These are phyloP conservation scores for Fraxinus angustifolia DNA, from an alignment of 305 asterid species.

Conservation along the genomic window DNA sequence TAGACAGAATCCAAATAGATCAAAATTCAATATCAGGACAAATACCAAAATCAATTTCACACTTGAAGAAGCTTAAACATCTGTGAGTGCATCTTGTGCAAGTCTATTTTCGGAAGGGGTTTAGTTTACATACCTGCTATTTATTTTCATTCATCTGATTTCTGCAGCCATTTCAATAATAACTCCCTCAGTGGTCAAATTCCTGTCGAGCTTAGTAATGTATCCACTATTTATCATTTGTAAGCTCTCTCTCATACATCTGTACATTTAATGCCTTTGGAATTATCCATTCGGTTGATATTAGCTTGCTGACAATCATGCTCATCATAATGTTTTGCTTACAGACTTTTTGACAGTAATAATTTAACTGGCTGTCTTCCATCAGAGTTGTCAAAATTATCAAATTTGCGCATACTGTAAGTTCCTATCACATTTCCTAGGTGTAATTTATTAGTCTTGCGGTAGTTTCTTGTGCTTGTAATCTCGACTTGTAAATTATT, in stretches of 20 bases:
- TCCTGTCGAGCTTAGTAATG: constrained; percentile 36
- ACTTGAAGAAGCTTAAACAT: constrained; percentile 34
- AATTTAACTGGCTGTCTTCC: constrained; percentile 47
- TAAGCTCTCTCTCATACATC: constrained; percentile 20
- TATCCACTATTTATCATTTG: constrained; percentile 41
- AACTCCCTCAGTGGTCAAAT: constrained; percentile 51
- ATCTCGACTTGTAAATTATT: not conserved
- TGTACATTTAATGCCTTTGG: not conserved
- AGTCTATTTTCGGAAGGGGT: not conserved
- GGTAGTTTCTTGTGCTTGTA: not conserved
- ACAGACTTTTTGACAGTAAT: constrained; percentile 49
- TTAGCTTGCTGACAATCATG: not conserved
- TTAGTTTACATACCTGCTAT: not conserved
- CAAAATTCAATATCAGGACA: constrained; percentile 45
- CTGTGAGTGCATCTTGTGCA: constrained; percentile 27
- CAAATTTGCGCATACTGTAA: constrained; percentile 37
- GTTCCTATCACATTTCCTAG: constrained; percentile 21
- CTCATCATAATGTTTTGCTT: constrained; percentile 7
- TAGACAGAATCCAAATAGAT: constrained; percentile 46
- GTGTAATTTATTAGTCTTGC: not conserved
- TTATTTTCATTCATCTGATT: constrained; percentile 2
- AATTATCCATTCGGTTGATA: not conserved
- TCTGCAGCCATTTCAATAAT: constrained; percentile 51
- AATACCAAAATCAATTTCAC: constrained; percentile 35
- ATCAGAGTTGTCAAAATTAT: constrained; percentile 30